Evolutionary conservation across 805 yeast species (phyloP), one percentile per base, ranked within the genome.

Genomic region (Yarrowia osloensis): DNA sequence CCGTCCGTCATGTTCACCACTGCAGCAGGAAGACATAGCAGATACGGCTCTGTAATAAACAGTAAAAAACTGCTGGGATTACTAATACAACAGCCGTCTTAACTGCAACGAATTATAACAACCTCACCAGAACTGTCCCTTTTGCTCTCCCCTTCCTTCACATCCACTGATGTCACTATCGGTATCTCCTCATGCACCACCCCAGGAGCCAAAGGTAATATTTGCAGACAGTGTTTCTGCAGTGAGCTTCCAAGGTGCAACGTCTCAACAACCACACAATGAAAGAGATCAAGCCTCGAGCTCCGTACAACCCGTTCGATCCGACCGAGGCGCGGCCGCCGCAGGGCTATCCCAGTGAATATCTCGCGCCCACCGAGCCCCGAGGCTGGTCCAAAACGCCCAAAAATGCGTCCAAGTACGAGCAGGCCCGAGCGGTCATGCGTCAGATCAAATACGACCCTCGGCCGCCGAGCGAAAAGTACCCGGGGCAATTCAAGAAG

Each of bases 271-370:
- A 40, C 35, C 39, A 35, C 61, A 57, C n/a, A 8, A 57, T 57
- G 65, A 21, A 21, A 28, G 15, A 57, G 37, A 37, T 37, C 22
- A 44, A 44, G 13, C 66, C 66, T 0, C 85, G 82, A 69, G 94
- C 93, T 0, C 95, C 95, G 0, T 91, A 89, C 74, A 90, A 90
- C 72, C 96, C 96, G 7, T 91, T 86, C 73, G 97, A 90, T 73
- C 89, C 93, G 0, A 77, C 84, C 0, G 97, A 90, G 73, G 74
- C 79, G 46, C 80, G 97, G 54, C 96, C 97, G 0, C 84, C 96
- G 0, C 86, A 87, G 73, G 96, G 97, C 2, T 90, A 91, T 70
- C 97, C 97, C 0, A 87, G 92, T 28, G 97, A 90, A 75, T 91
- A 82, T 78, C 81, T 84, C 67, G 77, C 87, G 1, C 94, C 95